Evolutionary conservation across 1,284 basidiomycete species (phyloP), one percentile per base, ranked within the genome.

Genomic region (Malassezia psittaci): DNA sequence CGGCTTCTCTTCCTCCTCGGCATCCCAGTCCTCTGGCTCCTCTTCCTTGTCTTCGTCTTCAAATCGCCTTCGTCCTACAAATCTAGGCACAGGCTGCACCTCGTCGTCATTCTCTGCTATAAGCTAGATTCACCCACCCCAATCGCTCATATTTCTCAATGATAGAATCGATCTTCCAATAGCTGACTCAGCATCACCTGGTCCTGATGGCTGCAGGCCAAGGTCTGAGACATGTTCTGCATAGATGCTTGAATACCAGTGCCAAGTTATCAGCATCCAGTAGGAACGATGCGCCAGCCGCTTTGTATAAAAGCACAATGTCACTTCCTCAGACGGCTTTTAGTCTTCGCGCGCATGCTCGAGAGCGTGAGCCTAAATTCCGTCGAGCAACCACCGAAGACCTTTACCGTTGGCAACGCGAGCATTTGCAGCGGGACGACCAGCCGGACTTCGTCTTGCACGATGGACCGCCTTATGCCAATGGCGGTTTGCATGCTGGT

Each of bases 381-480:
- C 79, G 82, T 51, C 74, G 77, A 36, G 80, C 83, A 61, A 88
- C 87, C 1, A 85, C 85, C 36, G 82, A 84, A 34, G 81, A 82
- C 2, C 79, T 98, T 12, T 98, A 98, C 72, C 77, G 78, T 29
- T 86, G 85, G 85, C 94, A 98, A 84, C 90, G 88, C 60, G 47
- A 81, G 57, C 15, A 54, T 41, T 13, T 55, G 43, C 48, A 38
- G 6, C 41, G 42, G 73, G 77, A 83, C 61, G 81, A 35, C 13
- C 37, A 15, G 41, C 29, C 40, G 5, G 62, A 66, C 15, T 96
- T 90, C 71, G 84, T 96, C 21, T 79, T 94, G 47, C 91, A 94
- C 67, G 94, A 98, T 74, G 94, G 94, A 0, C 94, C 94, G 19
- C 94, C 93, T 0, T 98, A 98, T 68, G 94, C 94, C 1, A 98